phyloP scores from a whole-genome alignment of 495 filamentous ascomycete genomes.

The Poronia punctata region DNA sequence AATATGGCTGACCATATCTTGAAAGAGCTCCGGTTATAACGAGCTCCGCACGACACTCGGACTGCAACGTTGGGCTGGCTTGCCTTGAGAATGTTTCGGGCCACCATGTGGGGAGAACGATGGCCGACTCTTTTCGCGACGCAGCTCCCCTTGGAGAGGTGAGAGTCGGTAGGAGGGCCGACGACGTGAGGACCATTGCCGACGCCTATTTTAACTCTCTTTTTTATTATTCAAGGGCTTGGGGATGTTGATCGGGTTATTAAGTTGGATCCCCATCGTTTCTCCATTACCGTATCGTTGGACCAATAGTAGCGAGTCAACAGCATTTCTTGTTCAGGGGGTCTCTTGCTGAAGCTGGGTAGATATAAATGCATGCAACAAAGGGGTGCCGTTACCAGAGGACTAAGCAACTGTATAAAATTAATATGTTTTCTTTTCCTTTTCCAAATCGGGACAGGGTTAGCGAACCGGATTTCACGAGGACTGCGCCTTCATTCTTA shows the following conservation, averaged over 20 bases:
- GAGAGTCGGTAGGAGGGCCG: too few species aligned
- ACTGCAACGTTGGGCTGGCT: too few species aligned
- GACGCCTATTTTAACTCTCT: too few species aligned
- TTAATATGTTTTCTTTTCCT: slow-evolving; percentile 11
- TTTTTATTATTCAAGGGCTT: too few species aligned
- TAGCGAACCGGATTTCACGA: slow-evolving; percentile 9
- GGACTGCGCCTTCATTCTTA: slow-evolving; percentile 6
- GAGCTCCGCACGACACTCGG: too few species aligned
- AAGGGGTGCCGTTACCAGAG: background rate
- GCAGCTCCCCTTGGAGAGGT: too few species aligned
- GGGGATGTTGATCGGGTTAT: too few species aligned
- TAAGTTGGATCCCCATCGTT: too few species aligned
- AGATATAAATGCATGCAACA: slow-evolving; percentile 8
- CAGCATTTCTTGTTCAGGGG: background rate
- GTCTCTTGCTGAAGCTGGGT: background rate
- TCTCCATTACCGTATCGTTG: slow-evolving; percentile 1
- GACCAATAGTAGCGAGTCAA: slow-evolving; percentile 1
- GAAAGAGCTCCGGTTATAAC: slow-evolving; percentile 72
- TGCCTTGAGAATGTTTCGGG: too few species aligned
- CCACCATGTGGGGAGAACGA: too few species aligned
- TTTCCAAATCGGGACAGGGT: slow-evolving; percentile 7
- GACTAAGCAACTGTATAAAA: slow-evolving; percentile 4
- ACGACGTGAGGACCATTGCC: too few species aligned
- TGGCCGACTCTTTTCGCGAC: too few species aligned
- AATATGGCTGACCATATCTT: slow-evolving; percentile 95